Evolutionary conservation across 1,139 yeast species (phyloP).

Genomic region (Scheffersomyces illinoinensis): DNA sequence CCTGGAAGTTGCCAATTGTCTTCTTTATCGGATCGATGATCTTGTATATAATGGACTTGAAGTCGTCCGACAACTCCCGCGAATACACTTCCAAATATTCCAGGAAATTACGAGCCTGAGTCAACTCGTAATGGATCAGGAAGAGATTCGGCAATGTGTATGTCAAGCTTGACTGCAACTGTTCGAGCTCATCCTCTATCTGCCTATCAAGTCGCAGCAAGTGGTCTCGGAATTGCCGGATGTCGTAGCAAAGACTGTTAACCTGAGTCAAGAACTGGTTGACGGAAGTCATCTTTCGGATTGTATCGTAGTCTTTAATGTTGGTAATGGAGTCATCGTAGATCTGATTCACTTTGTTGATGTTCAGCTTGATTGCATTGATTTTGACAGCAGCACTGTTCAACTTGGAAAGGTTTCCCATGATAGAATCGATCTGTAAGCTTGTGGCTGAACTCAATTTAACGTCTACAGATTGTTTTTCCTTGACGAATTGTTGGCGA

Average conservation of each 20-base stretch:
- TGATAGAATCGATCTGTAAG: slow-evolving; percentile 56
- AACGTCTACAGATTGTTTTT: slow-evolving; percentile 71
- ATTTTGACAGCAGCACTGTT: slow-evolving; percentile 41
- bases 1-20: slow-evolving; percentile 63
- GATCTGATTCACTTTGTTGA: slow-evolving; percentile 59
- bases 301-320: slow-evolving; percentile 57
- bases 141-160: slow-evolving; percentile 63
- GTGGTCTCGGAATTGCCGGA: slow-evolving; percentile 55
- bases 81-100: slow-evolving; percentile 69
- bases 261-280: slow-evolving; percentile 76
- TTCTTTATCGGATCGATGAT: slow-evolving; percentile 55
- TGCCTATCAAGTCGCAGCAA: slow-evolving; percentile 51
- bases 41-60: slow-evolving; percentile 62
- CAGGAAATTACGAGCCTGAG: slow-evolving; percentile 71
- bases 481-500: slow-evolving; percentile 63
- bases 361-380: slow-evolving; percentile 51
- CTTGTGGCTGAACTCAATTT: slow-evolving; percentile 67
- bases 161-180: slow-evolving; percentile 48
- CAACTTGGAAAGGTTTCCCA: slow-evolving; percentile 38
- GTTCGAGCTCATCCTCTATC: slow-evolving; percentile 55
- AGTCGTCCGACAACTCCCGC: slow-evolving; percentile 61
- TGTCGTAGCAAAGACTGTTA: slow-evolving; percentile 62
- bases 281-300: slow-evolving; percentile 61
- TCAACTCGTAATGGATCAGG: slow-evolving; percentile 67
- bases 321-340: slow-evolving; percentile 54